These are phyloP conservation scores for Auriscalpium vulgare DNA, from an alignment of 768 basidiomycete genomes.

Conservation along the genomic window DNA sequence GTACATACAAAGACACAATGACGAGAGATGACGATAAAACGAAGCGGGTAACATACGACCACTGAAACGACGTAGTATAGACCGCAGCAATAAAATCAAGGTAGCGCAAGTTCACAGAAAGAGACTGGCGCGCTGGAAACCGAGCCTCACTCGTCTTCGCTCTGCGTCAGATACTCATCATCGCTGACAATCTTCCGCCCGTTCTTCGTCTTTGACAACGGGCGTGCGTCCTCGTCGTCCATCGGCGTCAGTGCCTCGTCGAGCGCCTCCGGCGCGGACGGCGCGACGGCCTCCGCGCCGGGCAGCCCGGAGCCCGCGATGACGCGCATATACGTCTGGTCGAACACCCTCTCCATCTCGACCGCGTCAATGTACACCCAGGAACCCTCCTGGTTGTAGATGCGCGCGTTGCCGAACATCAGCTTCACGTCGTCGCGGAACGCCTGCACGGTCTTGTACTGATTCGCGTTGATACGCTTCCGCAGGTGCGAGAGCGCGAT, in stretches of 20 bases:
- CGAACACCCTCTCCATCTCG: conserved; percentile 88
- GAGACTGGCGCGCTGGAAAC: not conserved
- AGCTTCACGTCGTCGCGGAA: conserved; percentile 78
- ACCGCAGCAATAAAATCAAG: not conserved
- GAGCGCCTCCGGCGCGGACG: conserved; percentile 37
- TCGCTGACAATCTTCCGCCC: conserved; percentile 71
- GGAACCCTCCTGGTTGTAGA: conserved; percentile 90
- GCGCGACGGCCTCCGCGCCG: conserved; percentile 46
- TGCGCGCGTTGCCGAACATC: conserved; percentile 92
- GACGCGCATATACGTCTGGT: conserved; percentile 55
- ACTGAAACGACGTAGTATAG: not conserved
- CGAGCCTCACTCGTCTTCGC: conserved; percentile 53
- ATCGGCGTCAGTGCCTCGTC: conserved; percentile 72
- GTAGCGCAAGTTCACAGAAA: not conserved
- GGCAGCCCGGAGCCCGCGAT: conserved; percentile 67
- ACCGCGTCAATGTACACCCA: conserved; percentile 94
- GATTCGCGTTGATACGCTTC: conserved; percentile 56
- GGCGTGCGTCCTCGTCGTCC: conserved; percentile 67
- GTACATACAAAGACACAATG: not conserved
- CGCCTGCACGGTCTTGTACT: conserved; percentile 67
- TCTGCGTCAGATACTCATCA: conserved; percentile 55
- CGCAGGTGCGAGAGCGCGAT: conserved; percentile 85
- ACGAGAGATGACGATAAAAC: not conserved
- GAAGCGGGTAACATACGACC: not conserved
- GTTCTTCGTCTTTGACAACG: conserved; percentile 47